Evolutionary conservation across 2,329 filamentous ascomycete genomes (phyloP).

Genomic region (Biscogniauxia sp.): DNA sequence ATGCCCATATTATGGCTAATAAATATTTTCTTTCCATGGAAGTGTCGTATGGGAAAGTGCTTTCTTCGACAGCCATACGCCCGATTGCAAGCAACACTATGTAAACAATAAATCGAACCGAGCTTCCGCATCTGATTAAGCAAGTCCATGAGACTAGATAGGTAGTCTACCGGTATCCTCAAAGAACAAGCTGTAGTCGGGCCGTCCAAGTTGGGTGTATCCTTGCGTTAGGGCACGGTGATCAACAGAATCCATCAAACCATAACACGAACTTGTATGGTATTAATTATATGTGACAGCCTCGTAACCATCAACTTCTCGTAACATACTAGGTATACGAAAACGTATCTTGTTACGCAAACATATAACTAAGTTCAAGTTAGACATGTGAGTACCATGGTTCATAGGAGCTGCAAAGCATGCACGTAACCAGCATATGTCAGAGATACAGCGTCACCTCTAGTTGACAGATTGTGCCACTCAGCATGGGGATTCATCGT

Average conservation of each 20-base stretch:
- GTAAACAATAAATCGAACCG: no score
- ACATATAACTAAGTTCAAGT: neutral
- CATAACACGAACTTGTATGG: neutral
- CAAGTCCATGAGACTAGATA: neutral
- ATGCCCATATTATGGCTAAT: no score
- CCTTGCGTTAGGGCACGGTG: neutral
- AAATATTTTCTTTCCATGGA: no score
- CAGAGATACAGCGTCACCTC: neutral
- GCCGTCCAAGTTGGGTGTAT: neutral
- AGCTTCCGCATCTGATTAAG: neutral
- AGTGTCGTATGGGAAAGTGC: no score
- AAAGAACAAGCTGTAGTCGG: neutral
- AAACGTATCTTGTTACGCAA: neutral
- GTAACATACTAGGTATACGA: neutral
- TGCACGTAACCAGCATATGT: neutral
- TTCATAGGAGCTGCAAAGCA: neutral
- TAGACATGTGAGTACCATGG: neutral
- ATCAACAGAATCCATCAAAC: neutral
- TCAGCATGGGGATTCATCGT: neutral
- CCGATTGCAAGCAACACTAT: no score
- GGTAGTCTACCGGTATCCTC: neutral
- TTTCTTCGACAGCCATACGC: no score
- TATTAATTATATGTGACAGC: neutral
- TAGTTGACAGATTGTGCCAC: neutral
- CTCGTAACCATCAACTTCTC: neutral